These are phyloP conservation scores for Pseudogymnoascus sp. DNA, from an alignment of 2,329 filamentous ascomycete genomes.

Conservation along the genomic window DNA sequence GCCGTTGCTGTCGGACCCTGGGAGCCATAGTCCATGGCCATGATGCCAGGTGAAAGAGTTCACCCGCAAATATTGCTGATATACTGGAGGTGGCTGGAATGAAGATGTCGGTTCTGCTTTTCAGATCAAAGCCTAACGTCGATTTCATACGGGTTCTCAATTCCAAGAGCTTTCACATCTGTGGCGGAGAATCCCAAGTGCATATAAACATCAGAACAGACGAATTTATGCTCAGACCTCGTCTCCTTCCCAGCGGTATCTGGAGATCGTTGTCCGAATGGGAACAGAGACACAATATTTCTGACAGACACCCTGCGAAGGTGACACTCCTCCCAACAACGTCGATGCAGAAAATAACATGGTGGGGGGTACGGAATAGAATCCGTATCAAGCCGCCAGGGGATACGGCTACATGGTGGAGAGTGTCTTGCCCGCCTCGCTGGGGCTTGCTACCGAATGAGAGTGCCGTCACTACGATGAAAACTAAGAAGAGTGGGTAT, in stretches of 20 bases:
- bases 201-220: constrained; percentile 7
- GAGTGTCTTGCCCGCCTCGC: background rate
- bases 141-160: background rate
- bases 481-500: background rate
- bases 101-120: background rate
- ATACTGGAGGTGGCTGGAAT: background rate
- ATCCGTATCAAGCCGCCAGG: background rate
- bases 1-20: background rate
- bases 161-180: background rate
- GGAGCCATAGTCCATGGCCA: constrained; percentile 1
- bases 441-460: background rate
- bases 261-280: constrained; percentile 1
- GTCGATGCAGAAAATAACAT: background rate
- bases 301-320: background rate
- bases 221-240: background rate
- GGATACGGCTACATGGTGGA: background rate
- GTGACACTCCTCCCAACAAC: background rate
- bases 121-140: background rate
- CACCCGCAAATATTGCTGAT: background rate
- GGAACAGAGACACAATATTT: constrained; percentile 4
- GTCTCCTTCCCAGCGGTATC: background rate
- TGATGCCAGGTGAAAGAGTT: background rate
- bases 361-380: background rate
- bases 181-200: background rate
- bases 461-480: background rate